These are phyloP conservation scores for Hansenula anomala DNA, from an alignment of 1,139 yeast species.

Conservation along the genomic window DNA sequence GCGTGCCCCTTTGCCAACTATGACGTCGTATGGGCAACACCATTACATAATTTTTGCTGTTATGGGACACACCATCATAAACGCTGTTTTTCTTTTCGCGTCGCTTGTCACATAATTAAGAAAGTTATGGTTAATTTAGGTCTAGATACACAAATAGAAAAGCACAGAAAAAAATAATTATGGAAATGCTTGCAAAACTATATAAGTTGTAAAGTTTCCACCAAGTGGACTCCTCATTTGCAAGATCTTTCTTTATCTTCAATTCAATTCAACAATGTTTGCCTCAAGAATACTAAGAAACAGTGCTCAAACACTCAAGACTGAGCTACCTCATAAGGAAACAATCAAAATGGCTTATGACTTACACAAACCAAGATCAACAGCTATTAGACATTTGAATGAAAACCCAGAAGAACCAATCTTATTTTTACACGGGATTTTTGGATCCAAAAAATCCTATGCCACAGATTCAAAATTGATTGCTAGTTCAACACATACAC, in stretches of 20 bases:
- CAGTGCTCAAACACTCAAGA: constrained; percentile 1
- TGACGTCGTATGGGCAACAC: no score
- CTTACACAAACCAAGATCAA: constrained; percentile 20
- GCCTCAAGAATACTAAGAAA: constrained; percentile 16
- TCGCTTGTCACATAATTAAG: not conserved
- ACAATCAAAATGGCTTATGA: constrained; percentile 24
- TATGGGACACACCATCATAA: constrained; percentile 1
- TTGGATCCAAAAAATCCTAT: constrained; percentile 42
- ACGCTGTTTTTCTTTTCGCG: not conserved
- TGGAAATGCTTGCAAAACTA: no score
- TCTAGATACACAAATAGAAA: no score
- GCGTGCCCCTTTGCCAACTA: no score
- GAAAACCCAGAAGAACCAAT: constrained; percentile 29
- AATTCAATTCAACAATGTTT: no score
- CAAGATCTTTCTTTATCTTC: no score
- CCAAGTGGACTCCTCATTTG: no score
- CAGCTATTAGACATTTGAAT: constrained; percentile 17
- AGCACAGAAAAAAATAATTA: not conserved
- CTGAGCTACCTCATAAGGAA: constrained; percentile 22
- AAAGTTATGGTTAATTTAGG: not conserved
- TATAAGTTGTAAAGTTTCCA: no score
- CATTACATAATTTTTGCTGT: not conserved
- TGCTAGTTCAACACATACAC: constrained; percentile 27
- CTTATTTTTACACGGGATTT: constrained; percentile 44
- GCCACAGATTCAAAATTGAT: constrained; percentile 33